Conservation (phyloP, 1,139 yeast genomes). For the Candida neerlandica region DNA sequence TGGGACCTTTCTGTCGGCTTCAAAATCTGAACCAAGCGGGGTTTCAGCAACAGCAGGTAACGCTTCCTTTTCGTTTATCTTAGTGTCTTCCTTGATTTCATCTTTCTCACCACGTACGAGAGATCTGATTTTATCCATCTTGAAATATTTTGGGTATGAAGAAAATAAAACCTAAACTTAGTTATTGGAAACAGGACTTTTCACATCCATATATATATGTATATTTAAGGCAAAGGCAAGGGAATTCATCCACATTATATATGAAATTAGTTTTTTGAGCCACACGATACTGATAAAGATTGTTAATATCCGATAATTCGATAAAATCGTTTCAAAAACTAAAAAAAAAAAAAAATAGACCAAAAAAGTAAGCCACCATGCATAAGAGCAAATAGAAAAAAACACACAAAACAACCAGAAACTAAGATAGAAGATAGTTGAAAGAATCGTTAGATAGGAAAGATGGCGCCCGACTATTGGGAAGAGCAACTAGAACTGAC, state of each 20-base stretch:
- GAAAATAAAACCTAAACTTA: neutral
- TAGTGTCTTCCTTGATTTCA: neutral
- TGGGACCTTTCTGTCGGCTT: conserved; percentile 22
- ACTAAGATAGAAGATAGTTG: too few relatives aligned
- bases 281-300: neutral
- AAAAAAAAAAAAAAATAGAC: neutral
- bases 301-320: neutral
- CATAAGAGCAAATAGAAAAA: neutral
- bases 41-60: neutral
- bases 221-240: neutral
- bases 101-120: conserved; percentile 15
- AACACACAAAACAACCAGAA: neutral
- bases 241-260: neutral
- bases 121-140: conserved; percentile 24
- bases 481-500: too few relatives aligned
- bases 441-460: neutral
- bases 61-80: conserved; percentile 4
- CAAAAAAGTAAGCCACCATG: neutral
- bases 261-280: neutral
- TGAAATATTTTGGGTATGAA: neutral
- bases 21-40: conserved; percentile 19
- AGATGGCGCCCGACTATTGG: too few relatives aligned
- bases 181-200: neutral
- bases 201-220: neutral
- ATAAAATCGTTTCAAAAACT: neutral